Conservation (phyloP, 192 early-diverging fungal species). For the Chytriomyces confervae region DNA sequence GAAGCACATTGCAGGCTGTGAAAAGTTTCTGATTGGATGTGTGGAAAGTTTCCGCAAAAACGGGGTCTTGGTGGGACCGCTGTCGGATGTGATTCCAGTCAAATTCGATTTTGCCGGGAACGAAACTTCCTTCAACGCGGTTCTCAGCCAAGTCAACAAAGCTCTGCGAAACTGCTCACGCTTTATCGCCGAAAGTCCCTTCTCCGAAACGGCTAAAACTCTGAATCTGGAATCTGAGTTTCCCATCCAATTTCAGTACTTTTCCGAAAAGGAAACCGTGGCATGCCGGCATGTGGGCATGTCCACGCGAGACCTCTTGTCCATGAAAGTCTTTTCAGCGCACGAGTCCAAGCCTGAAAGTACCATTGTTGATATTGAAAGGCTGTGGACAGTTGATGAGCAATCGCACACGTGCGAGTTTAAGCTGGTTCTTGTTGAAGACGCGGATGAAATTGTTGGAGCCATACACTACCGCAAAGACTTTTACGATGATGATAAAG, state of each 20-base stretch:
- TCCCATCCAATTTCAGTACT: slow-evolving; percentile 56
- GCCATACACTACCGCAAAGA: slow-evolving; percentile 46
- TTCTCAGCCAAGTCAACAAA: slow-evolving; percentile 41
- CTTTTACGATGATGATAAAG: slow-evolving; percentile 51
- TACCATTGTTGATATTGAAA: slow-evolving; percentile 29
- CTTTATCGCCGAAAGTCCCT: slow-evolving; percentile 43
- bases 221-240: slow-evolving; percentile 26
- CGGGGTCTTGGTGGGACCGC: slow-evolving; percentile 52
- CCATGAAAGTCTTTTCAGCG: slow-evolving; percentile 17
- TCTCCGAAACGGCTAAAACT: slow-evolving; percentile 15
- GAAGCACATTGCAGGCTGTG: slow-evolving; percentile 56
- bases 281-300: slow-evolving; percentile 41
- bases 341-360: slow-evolving; percentile 10
- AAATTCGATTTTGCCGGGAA: slow-evolving; percentile 56
- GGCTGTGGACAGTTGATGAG: slow-evolving; percentile 47
- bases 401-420: slow-evolving; percentile 36
- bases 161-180: slow-evolving; percentile 32
- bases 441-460: slow-evolving; percentile 37
- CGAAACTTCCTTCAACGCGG: slow-evolving; percentile 49
- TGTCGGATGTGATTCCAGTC: slow-evolving; percentile 54
- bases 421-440: slow-evolving; percentile 56
- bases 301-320: slow-evolving; percentile 37
- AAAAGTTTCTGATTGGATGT: slow-evolving; percentile 58
- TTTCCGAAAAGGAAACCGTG: slow-evolving; percentile 41
- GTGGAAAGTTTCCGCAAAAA: slow-evolving; percentile 43